Percentiles rank a stretch among this genome's conserved stretches.
These are phyloP conservation scores for Brassica balearica DNA, from an alignment of 441 rosid species.

Conservation along the genomic window DNA sequence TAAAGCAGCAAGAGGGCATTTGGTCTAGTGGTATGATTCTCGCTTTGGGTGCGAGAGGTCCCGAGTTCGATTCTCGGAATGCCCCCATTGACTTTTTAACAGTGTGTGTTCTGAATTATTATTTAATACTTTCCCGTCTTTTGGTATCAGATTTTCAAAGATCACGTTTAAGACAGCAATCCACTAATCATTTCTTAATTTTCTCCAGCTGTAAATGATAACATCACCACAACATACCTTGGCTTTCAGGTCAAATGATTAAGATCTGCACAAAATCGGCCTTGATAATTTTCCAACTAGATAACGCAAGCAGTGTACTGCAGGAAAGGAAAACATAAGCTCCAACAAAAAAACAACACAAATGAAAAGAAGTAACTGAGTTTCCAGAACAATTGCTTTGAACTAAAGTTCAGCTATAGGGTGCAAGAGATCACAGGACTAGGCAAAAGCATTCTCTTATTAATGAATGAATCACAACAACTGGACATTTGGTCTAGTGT, in stretches of 20 bases:
- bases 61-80: not conserved
- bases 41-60: slow-evolving; percentile 7
- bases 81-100: not conserved
- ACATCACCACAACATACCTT: slow-evolving; percentile 32
- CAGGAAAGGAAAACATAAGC: slow-evolving; percentile 14
- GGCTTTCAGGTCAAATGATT: slow-evolving; percentile 11
- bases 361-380: not conserved
- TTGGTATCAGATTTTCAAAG: not conserved
- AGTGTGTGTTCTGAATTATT: not conserved
- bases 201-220: slow-evolving; percentile 4
- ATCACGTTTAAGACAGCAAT: slow-evolving; percentile 21
- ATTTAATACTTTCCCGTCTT: not conserved
- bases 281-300: not conserved
- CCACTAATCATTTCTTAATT: not conserved
- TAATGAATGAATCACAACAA: no score
- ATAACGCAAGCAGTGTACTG: slow-evolving; percentile 22
- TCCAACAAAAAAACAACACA: not conserved
- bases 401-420: not conserved
- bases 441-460: not conserved
- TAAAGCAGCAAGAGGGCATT: slow-evolving; percentile 4
- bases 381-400: not conserved
- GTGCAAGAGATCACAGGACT: not conserved
- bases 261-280: not conserved
- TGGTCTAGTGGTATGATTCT: slow-evolving; percentile 11
- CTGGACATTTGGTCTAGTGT: slow-evolving; percentile 44